phyloP scores from a whole-genome alignment of 1,284 basidiomycete genomes.

The Apiotrichum sp. region DNA sequence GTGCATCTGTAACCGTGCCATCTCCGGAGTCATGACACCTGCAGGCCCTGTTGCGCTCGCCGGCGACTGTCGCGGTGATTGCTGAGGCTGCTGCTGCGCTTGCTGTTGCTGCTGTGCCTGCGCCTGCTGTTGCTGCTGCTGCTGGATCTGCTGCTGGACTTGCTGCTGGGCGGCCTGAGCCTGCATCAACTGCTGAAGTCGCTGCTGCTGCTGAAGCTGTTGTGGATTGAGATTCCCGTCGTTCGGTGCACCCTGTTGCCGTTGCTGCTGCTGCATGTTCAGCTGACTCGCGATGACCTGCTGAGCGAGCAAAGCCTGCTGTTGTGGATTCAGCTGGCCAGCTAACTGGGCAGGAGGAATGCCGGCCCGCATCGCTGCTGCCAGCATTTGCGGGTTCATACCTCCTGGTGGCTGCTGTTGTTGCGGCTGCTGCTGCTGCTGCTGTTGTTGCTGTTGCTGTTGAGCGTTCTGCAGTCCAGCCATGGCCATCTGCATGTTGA shows the following conservation, averaged over 20 bases:
- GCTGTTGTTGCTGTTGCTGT: neutral
- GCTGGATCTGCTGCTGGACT: conserved; percentile 12
- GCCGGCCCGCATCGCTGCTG: conserved; percentile 12
- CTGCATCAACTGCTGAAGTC: conserved; percentile 15
- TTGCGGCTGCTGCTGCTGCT: neutral
- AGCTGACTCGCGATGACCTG: conserved; percentile 7
- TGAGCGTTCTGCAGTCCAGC: conserved; percentile 12
- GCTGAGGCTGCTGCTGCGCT: conserved; percentile 8
- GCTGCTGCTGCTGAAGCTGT: conserved; percentile 12
- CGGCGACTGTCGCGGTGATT: conserved; percentile 4
- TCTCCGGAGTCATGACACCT: conserved; percentile 15
- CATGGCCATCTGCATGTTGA: conserved; percentile 31
- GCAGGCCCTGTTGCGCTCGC: neutral
- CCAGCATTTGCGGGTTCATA: conserved; percentile 17
- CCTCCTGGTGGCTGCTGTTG: conserved; percentile 1
- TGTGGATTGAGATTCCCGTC: conserved; percentile 2
- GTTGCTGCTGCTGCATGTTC: neutral
- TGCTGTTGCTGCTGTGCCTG: conserved; percentile 22
- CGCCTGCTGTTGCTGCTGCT: conserved; percentile 16
- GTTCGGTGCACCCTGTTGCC: neutral
- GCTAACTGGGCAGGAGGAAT: conserved; percentile 7
- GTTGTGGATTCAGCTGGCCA: conserved; percentile 12
- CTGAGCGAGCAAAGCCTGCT: conserved; percentile 12
- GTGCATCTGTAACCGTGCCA: conserved; percentile 20
- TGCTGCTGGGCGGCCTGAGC: conserved; percentile 2